Percentiles rank a stretch among this genome's conserved stretches.
Evolutionary conservation across 2,329 filamentous ascomycete genomes (phyloP).

Genomic region (Diaporthe humulicola): DNA sequence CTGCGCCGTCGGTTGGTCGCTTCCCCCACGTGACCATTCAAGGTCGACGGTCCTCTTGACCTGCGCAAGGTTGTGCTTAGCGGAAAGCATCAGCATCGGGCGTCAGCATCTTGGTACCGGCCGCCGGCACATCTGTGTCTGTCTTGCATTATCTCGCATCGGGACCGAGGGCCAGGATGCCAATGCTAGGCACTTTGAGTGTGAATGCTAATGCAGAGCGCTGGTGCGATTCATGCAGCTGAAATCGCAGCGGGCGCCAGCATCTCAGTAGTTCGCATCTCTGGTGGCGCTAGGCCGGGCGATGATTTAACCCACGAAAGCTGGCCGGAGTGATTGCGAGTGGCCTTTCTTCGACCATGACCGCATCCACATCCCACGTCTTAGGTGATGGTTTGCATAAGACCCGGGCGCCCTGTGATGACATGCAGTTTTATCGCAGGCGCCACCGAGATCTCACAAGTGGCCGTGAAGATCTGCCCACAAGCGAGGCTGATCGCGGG

Average conservation of each 20-base stretch:
- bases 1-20: neutral
- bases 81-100: slow-evolving; percentile 13
- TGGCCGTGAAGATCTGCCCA: neutral
- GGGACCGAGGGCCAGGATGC: slow-evolving; percentile 3
- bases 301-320: slow-evolving; percentile 24
- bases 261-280: slow-evolving; percentile 11
- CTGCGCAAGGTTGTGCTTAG: slow-evolving; percentile 3
- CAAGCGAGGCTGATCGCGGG: slow-evolving; percentile 1
- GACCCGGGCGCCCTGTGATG: slow-evolving; percentile 5
- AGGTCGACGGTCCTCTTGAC: neutral
- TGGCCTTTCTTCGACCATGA: neutral
- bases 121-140: neutral
- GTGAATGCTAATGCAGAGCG: neutral
- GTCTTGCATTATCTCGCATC: slow-evolving; percentile 21
- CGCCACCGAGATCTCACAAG: neutral
- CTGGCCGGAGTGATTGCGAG: slow-evolving; percentile 9
- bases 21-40: neutral
- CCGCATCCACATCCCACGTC: neutral
- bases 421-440: slow-evolving; percentile 1
- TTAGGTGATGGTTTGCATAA: neutral
- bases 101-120: slow-evolving; percentile 17
- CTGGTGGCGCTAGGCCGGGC: slow-evolving; percentile 19
- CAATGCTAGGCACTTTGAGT: slow-evolving; percentile 5
- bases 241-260: slow-evolving; percentile 9
- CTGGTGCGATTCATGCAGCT: slow-evolving; percentile 16